phyloP scores from a whole-genome alignment of 1,284 basidiomycete genomes.

The Ustilago loliicola region DNA sequence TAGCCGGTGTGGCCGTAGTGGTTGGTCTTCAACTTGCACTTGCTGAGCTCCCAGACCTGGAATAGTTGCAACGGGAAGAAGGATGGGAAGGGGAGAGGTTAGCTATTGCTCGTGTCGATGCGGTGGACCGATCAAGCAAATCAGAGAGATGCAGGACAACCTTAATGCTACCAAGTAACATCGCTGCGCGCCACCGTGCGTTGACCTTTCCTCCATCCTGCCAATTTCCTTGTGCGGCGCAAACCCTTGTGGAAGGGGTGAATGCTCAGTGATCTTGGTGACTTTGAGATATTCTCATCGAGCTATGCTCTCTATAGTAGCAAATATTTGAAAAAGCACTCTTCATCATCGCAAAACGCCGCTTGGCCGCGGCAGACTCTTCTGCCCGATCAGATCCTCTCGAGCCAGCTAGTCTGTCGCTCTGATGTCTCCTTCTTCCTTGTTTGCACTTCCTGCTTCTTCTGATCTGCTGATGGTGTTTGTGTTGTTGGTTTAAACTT shows the following conservation, averaged over 20 bases:
- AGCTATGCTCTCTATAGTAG: slow-evolving; percentile 81
- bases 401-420: not conserved
- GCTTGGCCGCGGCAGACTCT: not conserved
- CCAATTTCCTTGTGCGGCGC: slow-evolving; percentile 12
- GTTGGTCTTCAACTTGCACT: slow-evolving; percentile 99
- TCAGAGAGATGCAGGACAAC: not conserved
- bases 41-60: slow-evolving; percentile 99
- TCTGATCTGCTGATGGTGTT: slow-evolving; percentile 2
- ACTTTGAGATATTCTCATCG: slow-evolving; percentile 79
- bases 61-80: slow-evolving; percentile 72
- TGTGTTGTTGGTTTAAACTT: slow-evolving; percentile 69
- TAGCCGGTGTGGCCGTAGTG: slow-evolving; percentile 99
- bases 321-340: slow-evolving; percentile 77
- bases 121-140: slow-evolving; percentile 11
- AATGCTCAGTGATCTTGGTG: slow-evolving; percentile 82
- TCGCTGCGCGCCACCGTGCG: not conserved
- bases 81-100: slow-evolving; percentile 6
- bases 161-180: too few relatives aligned
- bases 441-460: slow-evolving; percentile 59
- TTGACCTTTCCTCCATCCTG: not conserved
- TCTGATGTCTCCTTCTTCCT: not conserved
- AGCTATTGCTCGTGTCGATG: not conserved
- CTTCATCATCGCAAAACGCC: slow-evolving; percentile 70
- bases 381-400: not conserved
- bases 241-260: slow-evolving; percentile 12